Percentiles rank a stretch among this genome's conserved stretches.
Conservation (phyloP, 2,329 filamentous ascomycete species). For the Colletotrichum euphorbiae region DNA sequence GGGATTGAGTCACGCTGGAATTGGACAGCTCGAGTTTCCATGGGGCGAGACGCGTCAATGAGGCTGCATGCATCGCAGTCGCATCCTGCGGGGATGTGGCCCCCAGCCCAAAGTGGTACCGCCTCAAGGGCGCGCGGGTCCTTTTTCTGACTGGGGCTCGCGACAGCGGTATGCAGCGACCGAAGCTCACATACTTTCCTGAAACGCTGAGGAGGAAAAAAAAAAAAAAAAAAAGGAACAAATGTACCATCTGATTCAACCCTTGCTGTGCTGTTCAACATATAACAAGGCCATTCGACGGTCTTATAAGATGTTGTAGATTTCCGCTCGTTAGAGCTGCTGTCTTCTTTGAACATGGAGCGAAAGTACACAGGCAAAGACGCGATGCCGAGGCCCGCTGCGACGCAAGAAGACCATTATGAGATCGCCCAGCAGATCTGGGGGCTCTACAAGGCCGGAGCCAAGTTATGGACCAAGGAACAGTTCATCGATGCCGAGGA, state of each 20-base stretch:
- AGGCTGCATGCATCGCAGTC: not conserved
- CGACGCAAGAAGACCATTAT: not conserved
- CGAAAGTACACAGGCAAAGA: too few relatives aligned
- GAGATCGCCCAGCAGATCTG: not conserved
- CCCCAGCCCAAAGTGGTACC: not conserved
- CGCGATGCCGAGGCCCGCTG: too few relatives aligned
- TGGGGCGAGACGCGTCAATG: not conserved
- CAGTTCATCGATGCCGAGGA: not conserved
- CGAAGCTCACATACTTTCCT: not conserved
- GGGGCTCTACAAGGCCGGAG: constrained; percentile 3
- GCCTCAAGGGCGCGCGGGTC: not conserved
- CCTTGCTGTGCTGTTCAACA: too few relatives aligned
- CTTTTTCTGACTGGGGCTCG: not conserved
- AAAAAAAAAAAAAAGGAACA: not conserved
- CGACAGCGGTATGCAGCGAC: too few relatives aligned
- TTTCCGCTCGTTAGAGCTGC: too few relatives aligned
- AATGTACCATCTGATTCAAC: too few relatives aligned
- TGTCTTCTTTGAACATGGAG: too few relatives aligned
- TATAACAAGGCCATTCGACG: too few relatives aligned
- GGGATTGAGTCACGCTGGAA: too few relatives aligned
- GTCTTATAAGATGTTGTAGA: too few relatives aligned
- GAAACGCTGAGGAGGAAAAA: not conserved
- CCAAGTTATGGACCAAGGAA: not conserved
- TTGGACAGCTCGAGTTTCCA: too few relatives aligned
- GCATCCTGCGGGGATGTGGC: not conserved